These are phyloP conservation scores for Madurella fahalii DNA, from an alignment of 2,329 filamentous ascomycete genomes.

Conservation along the genomic window DNA sequence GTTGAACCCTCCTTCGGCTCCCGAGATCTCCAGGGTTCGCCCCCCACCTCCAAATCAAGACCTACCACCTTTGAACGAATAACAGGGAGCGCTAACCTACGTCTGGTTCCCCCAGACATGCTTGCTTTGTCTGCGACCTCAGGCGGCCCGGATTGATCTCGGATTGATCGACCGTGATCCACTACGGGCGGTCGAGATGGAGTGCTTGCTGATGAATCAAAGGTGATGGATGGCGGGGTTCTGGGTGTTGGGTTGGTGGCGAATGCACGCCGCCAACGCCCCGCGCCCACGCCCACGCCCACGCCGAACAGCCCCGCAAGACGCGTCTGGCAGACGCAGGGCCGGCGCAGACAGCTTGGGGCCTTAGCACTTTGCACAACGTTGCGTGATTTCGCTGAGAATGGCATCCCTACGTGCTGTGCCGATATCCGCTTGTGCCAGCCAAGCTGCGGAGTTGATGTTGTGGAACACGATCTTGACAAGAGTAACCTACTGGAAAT, in stretches of 20 bases:
- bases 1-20: background rate
- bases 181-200: background rate
- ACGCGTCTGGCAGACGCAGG: background rate
- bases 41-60: background rate
- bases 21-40: background rate
- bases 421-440: too few relatives aligned
- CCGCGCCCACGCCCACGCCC: too few relatives aligned
- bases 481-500: too few relatives aligned
- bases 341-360: too few relatives aligned
- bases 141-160: background rate
- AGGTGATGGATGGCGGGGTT: background rate
- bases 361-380: conserved; percentile 14
- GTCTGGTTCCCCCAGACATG: background rate
- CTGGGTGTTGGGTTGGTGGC: background rate
- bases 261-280: background rate
- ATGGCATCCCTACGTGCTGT: background rate
- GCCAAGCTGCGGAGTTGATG: too few relatives aligned
- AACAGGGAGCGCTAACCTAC: background rate
- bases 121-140: background rate
- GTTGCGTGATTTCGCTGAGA: conserved; percentile 17
- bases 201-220: conserved; percentile 9
- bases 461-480: too few relatives aligned
- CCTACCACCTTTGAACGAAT: background rate
- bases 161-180: conserved; percentile 8
- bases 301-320: too few relatives aligned